Evolutionary conservation across 768 basidiomycete species (phyloP), one percentile per base, ranked within the genome.

Genomic region (Mrakia gelida): DNA sequence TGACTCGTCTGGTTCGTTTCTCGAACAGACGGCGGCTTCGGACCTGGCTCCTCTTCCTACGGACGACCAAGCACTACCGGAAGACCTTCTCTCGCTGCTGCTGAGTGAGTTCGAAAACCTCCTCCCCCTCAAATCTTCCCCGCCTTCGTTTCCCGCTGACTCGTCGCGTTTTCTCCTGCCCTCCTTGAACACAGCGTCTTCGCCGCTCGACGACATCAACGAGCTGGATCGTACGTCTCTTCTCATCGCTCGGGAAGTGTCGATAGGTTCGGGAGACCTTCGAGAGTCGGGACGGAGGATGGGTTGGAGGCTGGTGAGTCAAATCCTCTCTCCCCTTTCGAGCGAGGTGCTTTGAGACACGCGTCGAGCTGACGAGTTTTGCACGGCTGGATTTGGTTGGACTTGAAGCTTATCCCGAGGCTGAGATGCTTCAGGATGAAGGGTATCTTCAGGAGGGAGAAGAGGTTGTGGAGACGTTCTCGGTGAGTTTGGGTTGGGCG

Each of bases 161-260:
- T 26, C 3, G 0, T 30, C 15, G 10, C 43, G 26, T 67, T 30
- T 1, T n/a, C n/a, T n/a, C n/a, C n/a, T n/a, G n/a, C n/a, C 15
- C 5, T 15, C 3, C 26, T 5, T 18, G 38, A 8, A 3, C 0
- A 15, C 38, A 76, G 68, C 67, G 49, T 70, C 56, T 67, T 75
- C 18, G 74, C 74, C 30, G 61, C 38, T 23, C 75, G 71, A 32
- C 76, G 76, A 21, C 61, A 68, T 30, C 75, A 30, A 28, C 59
- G 56, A 28, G 34, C 68, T 0, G 71, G 56, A 8, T 72, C 70
- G 4, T 28, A 59, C 18, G 28, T 71, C 38, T 56, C 59, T 26
- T 77, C 76, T 15, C 54, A 45, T 21, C 76, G 76, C 1, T 73
- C 72, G 3, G 76, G 59, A 15, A 71, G 70, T 28, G 43, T 77